Evolutionary conservation across 768 basidiomycete species (phyloP).

Genomic region (Leccinum ochraceum): DNA sequence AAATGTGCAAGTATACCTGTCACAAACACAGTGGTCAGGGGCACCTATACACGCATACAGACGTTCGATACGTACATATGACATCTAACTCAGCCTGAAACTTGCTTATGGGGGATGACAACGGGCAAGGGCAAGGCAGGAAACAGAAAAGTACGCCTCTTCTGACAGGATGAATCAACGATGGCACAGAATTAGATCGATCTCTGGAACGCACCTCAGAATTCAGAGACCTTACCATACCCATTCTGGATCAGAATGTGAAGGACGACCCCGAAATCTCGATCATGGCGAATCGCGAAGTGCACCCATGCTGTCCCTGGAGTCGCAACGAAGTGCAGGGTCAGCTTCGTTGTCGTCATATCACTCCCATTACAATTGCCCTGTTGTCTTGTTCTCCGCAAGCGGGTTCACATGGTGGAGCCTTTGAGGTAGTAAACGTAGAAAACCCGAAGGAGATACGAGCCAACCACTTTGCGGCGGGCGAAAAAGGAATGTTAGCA

Average conservation of each 20-base stretch:
- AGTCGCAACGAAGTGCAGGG: neutral
- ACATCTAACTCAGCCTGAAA: neutral
- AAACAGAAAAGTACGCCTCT: neutral
- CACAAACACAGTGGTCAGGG: neutral
- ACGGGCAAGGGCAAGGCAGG: neutral
- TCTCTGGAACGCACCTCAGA: neutral
- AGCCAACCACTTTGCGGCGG: neutral
- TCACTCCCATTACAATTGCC: neutral
- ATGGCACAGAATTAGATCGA: neutral
- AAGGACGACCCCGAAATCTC: neutral
- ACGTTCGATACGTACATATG: neutral
- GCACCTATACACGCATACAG: neutral
- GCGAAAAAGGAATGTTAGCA: neutral
- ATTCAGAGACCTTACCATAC: neutral
- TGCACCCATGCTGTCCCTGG: neutral
- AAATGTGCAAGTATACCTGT: neutral
- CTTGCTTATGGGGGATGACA: neutral
- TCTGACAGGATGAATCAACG: neutral
- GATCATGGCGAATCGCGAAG: neutral
- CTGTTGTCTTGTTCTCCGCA: neutral
- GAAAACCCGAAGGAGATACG: neutral
- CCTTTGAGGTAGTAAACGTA: neutral
- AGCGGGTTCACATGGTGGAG: neutral
- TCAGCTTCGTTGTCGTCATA: neutral
- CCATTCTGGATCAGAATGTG: neutral